Percentiles rank a stretch among this genome's conserved stretches.
phyloP scores from a whole-genome alignment of 306 rosid species.

The Spatholobus suberectus region DNA sequence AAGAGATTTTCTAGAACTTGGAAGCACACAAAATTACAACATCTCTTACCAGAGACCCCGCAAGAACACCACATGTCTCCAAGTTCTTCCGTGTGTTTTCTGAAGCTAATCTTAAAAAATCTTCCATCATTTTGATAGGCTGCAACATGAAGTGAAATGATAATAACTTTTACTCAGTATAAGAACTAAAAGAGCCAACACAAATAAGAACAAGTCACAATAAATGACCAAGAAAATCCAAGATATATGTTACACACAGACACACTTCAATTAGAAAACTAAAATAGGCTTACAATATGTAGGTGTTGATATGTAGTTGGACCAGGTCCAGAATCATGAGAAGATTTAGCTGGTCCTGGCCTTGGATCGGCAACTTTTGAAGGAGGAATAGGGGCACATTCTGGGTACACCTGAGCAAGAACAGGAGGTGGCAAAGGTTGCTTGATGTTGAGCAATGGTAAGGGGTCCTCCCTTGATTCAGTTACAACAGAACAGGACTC shows the following conservation, averaged over 20 bases:
- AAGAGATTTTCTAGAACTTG: slow-evolving; percentile 32
- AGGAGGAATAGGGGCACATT: slow-evolving; percentile 69
- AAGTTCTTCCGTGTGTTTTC: slow-evolving; percentile 82
- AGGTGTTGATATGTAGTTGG: slow-evolving; percentile 75
- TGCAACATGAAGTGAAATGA: slow-evolving; percentile 47
- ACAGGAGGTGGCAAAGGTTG: slow-evolving; percentile 96
- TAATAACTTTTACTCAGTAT: slow-evolving; percentile 22
- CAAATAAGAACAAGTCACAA: slow-evolving; percentile 29
- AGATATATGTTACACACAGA: slow-evolving; percentile 1
- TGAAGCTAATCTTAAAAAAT: slow-evolving; percentile 87
- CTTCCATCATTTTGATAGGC: slow-evolving; percentile 96
- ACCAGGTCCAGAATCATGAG: slow-evolving; percentile 60
- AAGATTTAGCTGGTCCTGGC: slow-evolving; percentile 83
- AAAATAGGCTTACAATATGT: slow-evolving; percentile 71
- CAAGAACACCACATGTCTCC: slow-evolving; percentile 97
- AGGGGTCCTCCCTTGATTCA: slow-evolving; percentile 68
- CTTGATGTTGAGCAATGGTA: slow-evolving; percentile 62
- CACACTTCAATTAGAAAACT: slow-evolving; percentile 22
- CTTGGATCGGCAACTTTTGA: slow-evolving; percentile 99
- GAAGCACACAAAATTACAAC: slow-evolving; percentile 27
- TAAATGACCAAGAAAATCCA: slow-evolving; percentile 36
- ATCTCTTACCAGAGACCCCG: slow-evolving; percentile 88
- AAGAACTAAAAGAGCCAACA: slow-evolving; percentile 30
- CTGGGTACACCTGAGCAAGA: slow-evolving; percentile 81
- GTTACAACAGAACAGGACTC: slow-evolving; percentile 56